Conservation (phyloP, 257 asterid genomes). For the Misopates orontium region DNA sequence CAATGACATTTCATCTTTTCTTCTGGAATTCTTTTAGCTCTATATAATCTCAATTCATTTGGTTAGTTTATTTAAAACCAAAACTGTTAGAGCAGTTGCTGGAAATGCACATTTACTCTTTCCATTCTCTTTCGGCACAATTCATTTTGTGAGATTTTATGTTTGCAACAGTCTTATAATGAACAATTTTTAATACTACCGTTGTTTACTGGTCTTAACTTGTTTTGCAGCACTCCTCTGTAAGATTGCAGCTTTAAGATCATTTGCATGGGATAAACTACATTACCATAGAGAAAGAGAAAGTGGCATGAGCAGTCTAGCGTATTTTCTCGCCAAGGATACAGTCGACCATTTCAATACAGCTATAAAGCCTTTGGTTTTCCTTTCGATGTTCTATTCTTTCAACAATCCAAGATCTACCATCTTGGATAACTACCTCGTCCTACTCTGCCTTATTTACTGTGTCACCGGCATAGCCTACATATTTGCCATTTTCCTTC, state of each 20-base stretch:
- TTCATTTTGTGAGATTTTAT: neutral
- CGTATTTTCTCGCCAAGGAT: constrained; percentile 93
- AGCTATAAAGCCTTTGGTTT: constrained; percentile 86
- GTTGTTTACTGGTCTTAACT: constrained; percentile 19
- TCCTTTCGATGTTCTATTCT: constrained; percentile 91
- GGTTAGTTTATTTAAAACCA: neutral
- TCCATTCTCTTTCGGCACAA: neutral
- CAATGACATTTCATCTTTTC: too few species aligned
- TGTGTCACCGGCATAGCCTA: constrained; percentile 95
- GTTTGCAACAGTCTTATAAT: neutral
- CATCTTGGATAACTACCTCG: constrained; percentile 64
- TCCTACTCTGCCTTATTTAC: constrained; percentile 76
- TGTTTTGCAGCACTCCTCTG: constrained; percentile 78
- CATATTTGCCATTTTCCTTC: constrained; percentile 74
- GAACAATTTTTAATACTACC: neutral
- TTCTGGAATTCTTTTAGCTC: too few species aligned
- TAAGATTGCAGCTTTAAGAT: constrained; percentile 88
- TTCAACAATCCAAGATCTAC: constrained; percentile 92
- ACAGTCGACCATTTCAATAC: constrained; percentile 82
- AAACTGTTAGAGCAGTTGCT: neutral
- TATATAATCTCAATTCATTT: neutral
- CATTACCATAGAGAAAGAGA: constrained; percentile 76
- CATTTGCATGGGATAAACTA: constrained; percentile 79
- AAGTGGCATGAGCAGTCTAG: constrained; percentile 92
- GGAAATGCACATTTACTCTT: neutral